A percentile compares a stretch with the other conserved stretches of the same genome.
Conservation (phyloP, 768 basidiomycete species). For the Boletus subcaerulescens region DNA sequence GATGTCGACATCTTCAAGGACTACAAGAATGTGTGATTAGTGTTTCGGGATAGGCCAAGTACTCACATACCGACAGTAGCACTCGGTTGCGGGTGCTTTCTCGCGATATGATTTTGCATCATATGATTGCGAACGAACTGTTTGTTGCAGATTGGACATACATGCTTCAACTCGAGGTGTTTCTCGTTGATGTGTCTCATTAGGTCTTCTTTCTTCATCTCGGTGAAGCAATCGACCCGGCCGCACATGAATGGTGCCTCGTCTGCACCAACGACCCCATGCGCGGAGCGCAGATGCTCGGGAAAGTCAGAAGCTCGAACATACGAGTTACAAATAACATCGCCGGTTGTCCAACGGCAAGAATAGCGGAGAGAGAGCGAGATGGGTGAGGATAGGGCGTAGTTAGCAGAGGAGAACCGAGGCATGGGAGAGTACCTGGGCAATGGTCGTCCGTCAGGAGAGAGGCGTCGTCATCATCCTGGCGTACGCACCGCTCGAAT, state of each 20-base stretch:
- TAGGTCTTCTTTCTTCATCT: slow-evolving; percentile 28
- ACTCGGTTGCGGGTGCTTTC: slow-evolving; percentile 9
- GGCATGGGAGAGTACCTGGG: too few relatives aligned
- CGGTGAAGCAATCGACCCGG: slow-evolving; percentile 16
- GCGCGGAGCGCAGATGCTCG: slow-evolving; percentile 20
- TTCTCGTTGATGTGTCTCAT: slow-evolving; percentile 26
- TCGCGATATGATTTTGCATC: slow-evolving; percentile 8
- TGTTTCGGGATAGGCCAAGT: background rate
- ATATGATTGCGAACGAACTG: slow-evolving; percentile 26
- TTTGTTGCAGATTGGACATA: slow-evolving; percentile 18
- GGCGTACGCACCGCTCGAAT: too few relatives aligned
- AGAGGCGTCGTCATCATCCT: too few relatives aligned
- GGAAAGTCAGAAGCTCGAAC: slow-evolving; percentile 12
- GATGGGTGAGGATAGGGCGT: too few relatives aligned
- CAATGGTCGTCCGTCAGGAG: too few relatives aligned
- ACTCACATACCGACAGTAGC: background rate
- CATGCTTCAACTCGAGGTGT: slow-evolving; percentile 17
- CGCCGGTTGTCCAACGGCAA: slow-evolving; percentile 15
- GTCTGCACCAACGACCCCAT: slow-evolving; percentile 21
- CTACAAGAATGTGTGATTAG: background rate
- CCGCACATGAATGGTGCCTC: slow-evolving; percentile 2
- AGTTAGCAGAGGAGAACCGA: too few relatives aligned
- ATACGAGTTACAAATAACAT: background rate
- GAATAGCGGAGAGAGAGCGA: background rate
- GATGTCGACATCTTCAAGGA: background rate